Base-by-base conservation (phyloP, 148 eudicot species). In the Chenopodium formosanum region DNA sequence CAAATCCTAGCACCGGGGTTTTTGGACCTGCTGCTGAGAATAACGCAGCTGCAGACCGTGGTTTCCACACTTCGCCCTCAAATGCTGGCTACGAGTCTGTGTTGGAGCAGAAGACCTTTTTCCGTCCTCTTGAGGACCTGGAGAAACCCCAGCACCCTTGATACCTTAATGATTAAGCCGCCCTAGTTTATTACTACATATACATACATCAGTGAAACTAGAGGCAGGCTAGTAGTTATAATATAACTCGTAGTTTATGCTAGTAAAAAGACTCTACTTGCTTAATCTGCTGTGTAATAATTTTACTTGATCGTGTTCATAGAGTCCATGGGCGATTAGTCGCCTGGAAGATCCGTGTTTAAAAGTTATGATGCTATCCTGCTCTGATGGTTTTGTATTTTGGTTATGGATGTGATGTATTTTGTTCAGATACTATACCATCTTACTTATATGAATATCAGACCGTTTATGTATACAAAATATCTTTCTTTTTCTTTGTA, bases 1-100 rank as follows among this genome's bases (percentile, higher is more conserved):
- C 99, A 4, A 86, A 95, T 85, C 99, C 99, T 1, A 80, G 86
- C 81, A 95, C 97, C 1, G 99, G 99, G 40, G 90, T 95, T 8
- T 95, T 95, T 34, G 98, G 98, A 62, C 98, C 98, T 40, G 86
- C 84, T 9, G 22, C 89, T 4, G 93, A 87, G 44, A 85, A 86
- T 0, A 87, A 56, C 78, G 77, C 79, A 0, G 69, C 70, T 44
- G 67, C 77, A 5, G 78, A 85, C 34, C 85, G 80, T 47, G 88
- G 87, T n/a, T 77, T 70, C 75, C 81, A 65, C 27, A 70, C 82
- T 48, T 70, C 82, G 1, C 40, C 86, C 68, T 76, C 47, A 11
- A 81, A 71, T 75, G 89, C 82, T 64, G 82, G 79, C 4, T 79
- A 7, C 44, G 90, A 90, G 65, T 95, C 98, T 22, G 97, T 92